A percentile compares a stretch with the other conserved stretches of the same genome.
These are phyloP conservation scores for Globisporangium alternatum DNA, from an alignment of 352 stramenopile genomes.

Conservation along the genomic window DNA sequence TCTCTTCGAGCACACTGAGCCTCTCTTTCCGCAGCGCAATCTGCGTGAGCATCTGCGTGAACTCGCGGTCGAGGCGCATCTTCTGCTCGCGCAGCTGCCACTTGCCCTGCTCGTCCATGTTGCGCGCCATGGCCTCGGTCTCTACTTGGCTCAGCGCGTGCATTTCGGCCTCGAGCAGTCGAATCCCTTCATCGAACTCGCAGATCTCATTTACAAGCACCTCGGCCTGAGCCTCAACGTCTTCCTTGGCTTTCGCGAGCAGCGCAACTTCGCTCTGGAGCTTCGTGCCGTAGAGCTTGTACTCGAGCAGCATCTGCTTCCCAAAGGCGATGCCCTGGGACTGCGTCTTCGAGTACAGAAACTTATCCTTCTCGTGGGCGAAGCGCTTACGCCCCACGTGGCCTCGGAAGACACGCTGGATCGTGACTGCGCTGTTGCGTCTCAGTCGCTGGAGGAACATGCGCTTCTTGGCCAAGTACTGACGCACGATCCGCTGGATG, in stretches of 20 bases:
- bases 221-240: slow-evolving; percentile 88
- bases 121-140: slow-evolving; percentile 70
- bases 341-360: slow-evolving; percentile 93
- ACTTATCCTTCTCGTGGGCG: slow-evolving; percentile 89
- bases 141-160: slow-evolving; percentile 90
- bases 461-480: slow-evolving; percentile 47
- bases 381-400: slow-evolving; percentile 80
- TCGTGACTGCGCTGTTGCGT: slow-evolving; percentile 57
- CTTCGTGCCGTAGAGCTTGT: slow-evolving; percentile 93
- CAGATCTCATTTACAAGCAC: slow-evolving; percentile 90
- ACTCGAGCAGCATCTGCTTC: slow-evolving; percentile 94
- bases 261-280: slow-evolving; percentile 93
- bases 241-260: slow-evolving; percentile 87
- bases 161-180: slow-evolving; percentile 91
- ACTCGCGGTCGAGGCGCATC: slow-evolving; percentile 93
- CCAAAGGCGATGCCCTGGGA: slow-evolving; percentile 93
- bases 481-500: slow-evolving; percentile 84
- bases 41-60: slow-evolving; percentile 92
- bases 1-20: slow-evolving; percentile 83
- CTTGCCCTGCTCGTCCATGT: slow-evolving; percentile 84
- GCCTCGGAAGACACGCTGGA: slow-evolving; percentile 91
- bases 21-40: slow-evolving; percentile 92
- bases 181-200: slow-evolving; percentile 92
- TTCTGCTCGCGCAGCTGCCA: slow-evolving; percentile 92
- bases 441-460: slow-evolving; percentile 46